Evolutionary conservation across 495 filamentous ascomycete species (phyloP).

Genomic region (Amniculicola lignicola): DNA sequence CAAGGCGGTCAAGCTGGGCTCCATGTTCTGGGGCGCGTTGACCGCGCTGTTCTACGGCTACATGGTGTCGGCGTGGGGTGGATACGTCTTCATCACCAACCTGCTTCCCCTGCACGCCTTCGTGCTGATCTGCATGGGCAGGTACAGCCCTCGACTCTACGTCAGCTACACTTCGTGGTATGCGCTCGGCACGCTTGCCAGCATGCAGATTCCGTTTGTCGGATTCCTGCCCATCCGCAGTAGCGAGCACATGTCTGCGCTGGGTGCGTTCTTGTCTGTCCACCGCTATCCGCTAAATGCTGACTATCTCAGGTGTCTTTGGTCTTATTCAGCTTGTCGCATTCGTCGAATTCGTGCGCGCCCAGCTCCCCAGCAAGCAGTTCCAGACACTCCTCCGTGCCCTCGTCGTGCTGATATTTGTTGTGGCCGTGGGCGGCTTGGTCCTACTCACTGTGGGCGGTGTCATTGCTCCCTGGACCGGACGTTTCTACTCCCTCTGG

Average conservation of each 20-base stretch:
- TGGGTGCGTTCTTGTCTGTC: conserved; percentile 59
- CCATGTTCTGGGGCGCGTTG: conserved; percentile 90
- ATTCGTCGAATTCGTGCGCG: conserved; percentile 86
- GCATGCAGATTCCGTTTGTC: conserved; percentile 99
- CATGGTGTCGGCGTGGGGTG: conserved; percentile 99
- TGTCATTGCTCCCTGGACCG: conserved; percentile 95
- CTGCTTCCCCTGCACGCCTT: conserved; percentile 94
- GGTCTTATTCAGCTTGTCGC: conserved; percentile 91
- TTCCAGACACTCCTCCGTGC: conserved; percentile 82
- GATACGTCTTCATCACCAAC: conserved; percentile 99
- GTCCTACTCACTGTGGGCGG: conserved; percentile 81
- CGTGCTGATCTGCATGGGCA: conserved; percentile 93
- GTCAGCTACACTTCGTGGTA: conserved; percentile 98
- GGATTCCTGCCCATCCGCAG: conserved; percentile 94
- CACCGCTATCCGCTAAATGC: conserved; percentile 1
- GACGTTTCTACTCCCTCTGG: conserved; percentile 99
- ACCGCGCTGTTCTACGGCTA: conserved; percentile 98
- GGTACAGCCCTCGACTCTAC: conserved; percentile 90
- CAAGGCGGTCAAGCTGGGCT: conserved; percentile 93
- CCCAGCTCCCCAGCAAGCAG: conserved; percentile 83
- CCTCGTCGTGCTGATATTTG: conserved; percentile 73
- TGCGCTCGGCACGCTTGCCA: conserved; percentile 89
- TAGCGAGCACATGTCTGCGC: conserved; percentile 97
- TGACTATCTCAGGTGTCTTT: conserved; percentile 72
- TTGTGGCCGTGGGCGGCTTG: conserved; percentile 68